Evolutionary conservation across 73 alveolate genomes (phyloP).

Genomic region (Loxodes magnus): DNA sequence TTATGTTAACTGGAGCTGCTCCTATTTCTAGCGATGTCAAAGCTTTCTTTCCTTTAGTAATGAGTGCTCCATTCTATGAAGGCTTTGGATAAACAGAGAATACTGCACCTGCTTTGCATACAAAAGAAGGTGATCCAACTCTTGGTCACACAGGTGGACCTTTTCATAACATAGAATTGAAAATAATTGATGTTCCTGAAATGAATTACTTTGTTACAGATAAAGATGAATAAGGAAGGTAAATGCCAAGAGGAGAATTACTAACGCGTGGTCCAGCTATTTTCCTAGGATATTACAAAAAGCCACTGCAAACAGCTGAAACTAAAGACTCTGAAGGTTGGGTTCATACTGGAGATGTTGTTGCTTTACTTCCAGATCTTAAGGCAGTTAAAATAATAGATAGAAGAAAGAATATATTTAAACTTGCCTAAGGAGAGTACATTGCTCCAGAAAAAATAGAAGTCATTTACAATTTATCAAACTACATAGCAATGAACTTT

Average conservation of each 20-base stretch:
- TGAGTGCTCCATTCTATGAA: conserved; percentile 54
- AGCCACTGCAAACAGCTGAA: conserved; percentile 57
- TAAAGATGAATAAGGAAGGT: conserved; percentile 45
- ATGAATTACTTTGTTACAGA: conserved; percentile 69
- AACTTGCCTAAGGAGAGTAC: conserved; percentile 92
- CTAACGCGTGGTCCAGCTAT: conserved; percentile 73
- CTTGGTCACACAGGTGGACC: conserved; percentile 84
- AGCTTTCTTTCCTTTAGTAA: conserved; percentile 45
- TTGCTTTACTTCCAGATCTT: conserved; percentile 30
- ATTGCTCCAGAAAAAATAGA: conserved; percentile 95
- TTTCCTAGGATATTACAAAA: conserved; percentile 62
- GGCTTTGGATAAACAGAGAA: conserved; percentile 94
- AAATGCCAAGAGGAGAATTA: conserved; percentile 88
- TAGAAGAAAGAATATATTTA: conserved; percentile 88
- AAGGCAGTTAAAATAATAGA: conserved; percentile 72
- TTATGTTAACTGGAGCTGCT: conserved; percentile 72
- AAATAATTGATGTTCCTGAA: conserved; percentile 76
- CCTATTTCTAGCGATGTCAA: conserved; percentile 68
- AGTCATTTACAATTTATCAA: conserved; percentile 46
- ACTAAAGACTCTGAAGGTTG: conserved; percentile 82
- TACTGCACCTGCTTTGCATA: conserved; percentile 43
- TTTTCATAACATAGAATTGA: conserved; percentile 41
- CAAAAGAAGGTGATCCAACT: conserved; percentile 44
- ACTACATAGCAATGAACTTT: conserved; percentile 67
- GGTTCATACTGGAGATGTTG: conserved; percentile 96